Evolutionary conservation across 345 rosid genomes (phyloP).

Genomic region (Reutealis trisperma): DNA sequence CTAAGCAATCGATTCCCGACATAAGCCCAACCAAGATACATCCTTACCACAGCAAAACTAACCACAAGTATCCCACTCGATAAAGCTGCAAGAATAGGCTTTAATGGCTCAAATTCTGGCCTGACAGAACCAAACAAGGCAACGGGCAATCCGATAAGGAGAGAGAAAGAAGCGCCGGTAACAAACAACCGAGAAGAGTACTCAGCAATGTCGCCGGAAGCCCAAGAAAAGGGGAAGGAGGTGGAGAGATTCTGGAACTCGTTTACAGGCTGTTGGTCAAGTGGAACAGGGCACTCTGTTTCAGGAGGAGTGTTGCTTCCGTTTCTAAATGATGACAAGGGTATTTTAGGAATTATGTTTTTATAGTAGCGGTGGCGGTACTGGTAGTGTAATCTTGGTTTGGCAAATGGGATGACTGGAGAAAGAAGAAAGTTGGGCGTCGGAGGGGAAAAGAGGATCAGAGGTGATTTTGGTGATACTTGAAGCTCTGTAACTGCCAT

Average conservation of each 20-base stretch:
- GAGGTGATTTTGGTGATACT: conserved; percentile 21
- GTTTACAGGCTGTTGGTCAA: conserved; percentile 80
- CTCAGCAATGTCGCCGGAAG: conserved; percentile 55
- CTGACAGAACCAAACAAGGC: conserved; percentile 80
- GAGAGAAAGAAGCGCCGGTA: conserved; percentile 70
- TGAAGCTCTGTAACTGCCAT: conserved; percentile 25
- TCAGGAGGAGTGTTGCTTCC: conserved; percentile 59
- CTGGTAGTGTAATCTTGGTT: background rate
- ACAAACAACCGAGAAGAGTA: conserved; percentile 61
- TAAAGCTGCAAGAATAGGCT: conserved; percentile 51
- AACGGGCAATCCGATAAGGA: conserved; percentile 75
- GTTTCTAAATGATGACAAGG: conserved; percentile 34
- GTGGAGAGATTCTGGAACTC: conserved; percentile 80
- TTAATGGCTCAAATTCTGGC: conserved; percentile 63
- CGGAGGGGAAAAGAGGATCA: conserved; percentile 24
- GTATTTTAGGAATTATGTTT: conserved; percentile 14
- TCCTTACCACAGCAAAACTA: conserved; percentile 83
- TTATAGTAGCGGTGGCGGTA: conserved; percentile 5
- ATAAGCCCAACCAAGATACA: conserved; percentile 98
- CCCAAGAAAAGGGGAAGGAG: conserved; percentile 89
- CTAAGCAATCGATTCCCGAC: conserved; percentile 94
- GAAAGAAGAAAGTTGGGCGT: conserved; percentile 11
- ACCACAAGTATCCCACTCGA: conserved; percentile 80
- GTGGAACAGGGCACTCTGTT: conserved; percentile 82
- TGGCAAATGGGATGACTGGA: conserved; percentile 1